phyloP scores from a whole-genome alignment of 2,329 filamentous ascomycete genomes.

The Chaetomiaceae sp. region DNA sequence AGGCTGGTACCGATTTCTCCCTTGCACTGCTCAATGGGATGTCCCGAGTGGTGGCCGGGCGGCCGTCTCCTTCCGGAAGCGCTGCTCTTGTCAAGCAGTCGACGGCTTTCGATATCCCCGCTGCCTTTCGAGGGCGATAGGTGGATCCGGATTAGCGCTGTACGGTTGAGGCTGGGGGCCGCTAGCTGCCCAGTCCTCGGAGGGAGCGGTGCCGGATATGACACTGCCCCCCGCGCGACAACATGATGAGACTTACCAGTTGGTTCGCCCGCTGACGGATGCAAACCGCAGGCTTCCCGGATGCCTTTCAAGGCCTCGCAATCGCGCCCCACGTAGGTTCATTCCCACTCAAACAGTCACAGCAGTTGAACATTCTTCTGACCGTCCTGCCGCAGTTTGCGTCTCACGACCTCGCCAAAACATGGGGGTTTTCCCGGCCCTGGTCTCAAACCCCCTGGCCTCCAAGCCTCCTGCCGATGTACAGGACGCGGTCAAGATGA shows the following conservation, averaged over 20 bases:
- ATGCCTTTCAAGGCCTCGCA: not conserved
- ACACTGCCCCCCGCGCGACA: conserved; percentile 1
- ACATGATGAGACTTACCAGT: conserved; percentile 10
- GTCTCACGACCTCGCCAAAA: too few relatives aligned
- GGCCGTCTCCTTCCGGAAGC: not conserved
- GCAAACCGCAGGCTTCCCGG: not conserved
- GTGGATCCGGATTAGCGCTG: conserved; percentile 3
- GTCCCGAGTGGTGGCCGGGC: not conserved
- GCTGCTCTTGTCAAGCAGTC: conserved; percentile 8
- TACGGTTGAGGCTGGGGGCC: not conserved
- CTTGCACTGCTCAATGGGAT: not conserved
- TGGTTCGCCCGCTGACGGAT: conserved; percentile 10
- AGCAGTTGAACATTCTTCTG: too few relatives aligned
- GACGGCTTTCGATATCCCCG: conserved; percentile 2
- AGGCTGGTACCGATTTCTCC: not conserved
- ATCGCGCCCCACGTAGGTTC: not conserved
- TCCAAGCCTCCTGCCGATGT: too few relatives aligned
- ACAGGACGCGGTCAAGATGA: too few relatives aligned
- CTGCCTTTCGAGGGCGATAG: not conserved
- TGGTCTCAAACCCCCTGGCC: too few relatives aligned
- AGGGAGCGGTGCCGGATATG: conserved; percentile 6
- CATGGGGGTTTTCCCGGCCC: too few relatives aligned
- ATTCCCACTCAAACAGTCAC: too few relatives aligned
- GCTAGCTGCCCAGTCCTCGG: not conserved
- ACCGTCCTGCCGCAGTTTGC: too few relatives aligned